Base-by-base conservation (phyloP, 768 basidiomycete genomes). In the Suillus variegatus region DNA sequence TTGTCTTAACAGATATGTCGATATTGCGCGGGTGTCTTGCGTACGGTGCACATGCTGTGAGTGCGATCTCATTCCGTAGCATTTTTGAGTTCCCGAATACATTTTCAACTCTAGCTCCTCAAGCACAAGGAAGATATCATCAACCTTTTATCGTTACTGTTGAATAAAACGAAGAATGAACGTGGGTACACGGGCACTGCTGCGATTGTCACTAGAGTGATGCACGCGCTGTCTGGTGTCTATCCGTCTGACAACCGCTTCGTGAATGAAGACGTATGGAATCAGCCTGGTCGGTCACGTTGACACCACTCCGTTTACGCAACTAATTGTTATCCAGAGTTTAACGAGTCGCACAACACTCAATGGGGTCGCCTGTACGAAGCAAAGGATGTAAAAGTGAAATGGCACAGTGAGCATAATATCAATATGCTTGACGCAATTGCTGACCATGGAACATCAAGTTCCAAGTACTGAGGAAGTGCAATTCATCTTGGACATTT, bases 281-380 rank as follows among this genome's bases (percentile, higher is more conserved):
- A 87, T 18, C 85, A 87, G 65, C 82, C 89, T 66, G 84, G 95
- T 94, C 71, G n/a, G 85, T 67, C 2, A 54, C 35, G 55, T 55
- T 22, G 13, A 62, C 61, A 6, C 36, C 44, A 25, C 43, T 22
- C 10, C 68, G 71, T 61, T 70, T 43, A 67, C 64, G 47, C 28
- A 14, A 13, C 65, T 66, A 14, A 67, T 35, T 47, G 20, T 32
- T 55, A 41, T 35, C 46, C 69, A 92, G 89, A 82, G 64, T 91
- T 92, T 70, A 82, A 89, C 70, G 80, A 79, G 49, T 81, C 82
- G 55, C 89, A 92, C 68, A 86, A 84, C 66, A 77, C 81, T 13
- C 83, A 86, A 54, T 97, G 96, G 96, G 96, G 95, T 9, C 85
- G 84, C 58, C 77, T 92, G 38, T 93, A 90, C 76, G 86, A 91